These are phyloP conservation scores for Thermochaetoides thermophila DNA, from an alignment of 495 filamentous ascomycete species.

Conservation along the genomic window DNA sequence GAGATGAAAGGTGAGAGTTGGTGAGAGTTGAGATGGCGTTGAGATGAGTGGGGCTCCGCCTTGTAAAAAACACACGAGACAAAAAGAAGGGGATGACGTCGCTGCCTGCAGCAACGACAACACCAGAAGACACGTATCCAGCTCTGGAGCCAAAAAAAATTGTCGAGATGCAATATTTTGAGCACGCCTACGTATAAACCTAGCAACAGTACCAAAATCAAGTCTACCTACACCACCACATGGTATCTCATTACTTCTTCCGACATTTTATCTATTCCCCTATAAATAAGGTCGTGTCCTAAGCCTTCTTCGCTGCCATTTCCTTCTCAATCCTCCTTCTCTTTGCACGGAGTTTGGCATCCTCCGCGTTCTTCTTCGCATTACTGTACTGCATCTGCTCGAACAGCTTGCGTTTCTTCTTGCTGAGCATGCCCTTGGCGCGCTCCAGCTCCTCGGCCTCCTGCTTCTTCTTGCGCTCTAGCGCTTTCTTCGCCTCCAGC, in stretches of 20 bases:
- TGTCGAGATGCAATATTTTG: no score
- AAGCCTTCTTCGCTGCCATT: slow-evolving; percentile 10
- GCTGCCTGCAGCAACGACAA: no score
- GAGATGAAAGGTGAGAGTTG: not conserved
- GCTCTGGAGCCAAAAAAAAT: no score
- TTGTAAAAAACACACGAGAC: not conserved
- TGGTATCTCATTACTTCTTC: not conserved
- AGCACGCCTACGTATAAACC: no score
- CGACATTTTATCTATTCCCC: not conserved
- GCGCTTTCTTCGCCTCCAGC: slow-evolving; percentile 47
- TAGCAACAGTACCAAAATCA: no score
- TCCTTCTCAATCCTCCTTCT: slow-evolving; percentile 76
- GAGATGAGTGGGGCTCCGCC: not conserved
- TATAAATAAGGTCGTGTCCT: not conserved
- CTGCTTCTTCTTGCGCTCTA: slow-evolving; percentile 52
- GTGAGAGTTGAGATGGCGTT: not conserved
- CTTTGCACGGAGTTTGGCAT: slow-evolving; percentile 61
- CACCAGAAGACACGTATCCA: no score
- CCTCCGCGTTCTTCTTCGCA: slow-evolving; percentile 68
- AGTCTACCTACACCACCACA: not conserved
- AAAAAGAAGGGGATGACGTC: no score
- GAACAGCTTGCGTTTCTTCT: slow-evolving; percentile 78
- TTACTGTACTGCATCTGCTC: slow-evolving; percentile 89
- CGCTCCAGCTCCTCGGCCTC: slow-evolving; percentile 75
- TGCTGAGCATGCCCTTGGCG: slow-evolving; percentile 83